phyloP scores from a whole-genome alignment of 140 eudicot genomes.

The Oenanthe javanica region DNA sequence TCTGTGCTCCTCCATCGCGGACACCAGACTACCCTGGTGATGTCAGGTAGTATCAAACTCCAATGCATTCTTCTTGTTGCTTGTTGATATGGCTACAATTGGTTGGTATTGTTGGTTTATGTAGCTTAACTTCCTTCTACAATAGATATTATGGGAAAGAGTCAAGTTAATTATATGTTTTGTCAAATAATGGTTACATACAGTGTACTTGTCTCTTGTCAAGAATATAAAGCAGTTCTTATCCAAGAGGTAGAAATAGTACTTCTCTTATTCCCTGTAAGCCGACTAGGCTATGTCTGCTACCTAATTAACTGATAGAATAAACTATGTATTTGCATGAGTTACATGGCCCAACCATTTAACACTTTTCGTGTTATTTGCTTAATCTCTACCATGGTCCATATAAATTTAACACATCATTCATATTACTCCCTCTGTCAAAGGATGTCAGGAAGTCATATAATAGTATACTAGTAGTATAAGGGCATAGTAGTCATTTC shows the following conservation, averaged over 20 bases:
- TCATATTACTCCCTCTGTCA: too few species aligned
- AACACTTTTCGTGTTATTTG: not conserved
- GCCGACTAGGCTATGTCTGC: too few species aligned
- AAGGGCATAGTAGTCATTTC: too few species aligned
- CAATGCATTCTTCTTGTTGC: not conserved
- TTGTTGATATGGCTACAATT: not conserved
- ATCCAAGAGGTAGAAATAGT: not conserved
- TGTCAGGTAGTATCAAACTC: slow-evolving; percentile 42
- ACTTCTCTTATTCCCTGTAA: not conserved
- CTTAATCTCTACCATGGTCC: not conserved
- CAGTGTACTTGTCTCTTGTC: not conserved
- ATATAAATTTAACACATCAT: too few species aligned
- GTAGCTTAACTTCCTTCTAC: not conserved
- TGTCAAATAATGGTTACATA: not conserved
- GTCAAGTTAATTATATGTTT: not conserved
- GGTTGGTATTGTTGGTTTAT: not conserved
- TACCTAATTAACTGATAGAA: too few species aligned
- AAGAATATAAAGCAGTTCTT: not conserved
- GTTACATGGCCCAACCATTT: too few species aligned
- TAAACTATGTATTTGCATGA: too few species aligned
- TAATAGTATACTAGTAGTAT: too few species aligned
- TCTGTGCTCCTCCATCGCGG: slow-evolving; percentile 91
- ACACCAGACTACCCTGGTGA: slow-evolving; percentile 70
- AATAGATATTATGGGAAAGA: not conserved
- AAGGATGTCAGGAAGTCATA: too few species aligned